Evolutionary conservation across 179 eudicot genomes (phyloP), one percentile per base, ranked within the genome.

Genomic region (Silene vulgaris): DNA sequence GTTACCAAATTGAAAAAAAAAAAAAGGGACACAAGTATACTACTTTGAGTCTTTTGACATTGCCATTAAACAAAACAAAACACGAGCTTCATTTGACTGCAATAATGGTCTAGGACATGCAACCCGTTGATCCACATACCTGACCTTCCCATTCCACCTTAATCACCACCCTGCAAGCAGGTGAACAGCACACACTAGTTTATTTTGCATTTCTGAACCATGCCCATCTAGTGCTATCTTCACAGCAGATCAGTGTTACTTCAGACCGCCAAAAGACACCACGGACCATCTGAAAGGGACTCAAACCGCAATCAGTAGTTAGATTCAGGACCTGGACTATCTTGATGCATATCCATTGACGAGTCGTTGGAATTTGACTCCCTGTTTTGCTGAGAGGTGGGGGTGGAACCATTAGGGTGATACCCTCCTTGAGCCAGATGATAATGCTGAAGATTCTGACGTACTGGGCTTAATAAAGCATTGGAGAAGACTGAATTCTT

Each of bases 291-390:
- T 37, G 2, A 29, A 26, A 23, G 35, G 40, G 37, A 28, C 35
- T 63, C 30, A 1, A 23, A 29, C 2, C 48, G 20, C 65, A 56
- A 70, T 89, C 83, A 88, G 78, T 81, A 85, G 79, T 86, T 82
- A 80, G 92, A 83, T 69, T 90, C 91, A 32, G 84, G 90, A 56
- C 84, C 83, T 17, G 97, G 92, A 80, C 92, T 91, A 77, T 90
- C 94, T 61, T 90, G 82, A 76, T 91, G 92, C 96, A 93, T 91
- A 75, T 92, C 96, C 97, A 92, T 90, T 37, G 89, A 84, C 8
- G 91, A 84, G 76, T 90, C 97, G 20, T 84, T 87, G 65, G 93
- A 85, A 76, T 85, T 88, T 1, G 87, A 63, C 62, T 90, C 89
- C 78, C 87, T 74, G 72, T 50, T 84, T 76, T 75, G 90, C 26